Base-by-base conservation (phyloP, 306 rosid genomes). In the Oemleria cerasiformis region DNA sequence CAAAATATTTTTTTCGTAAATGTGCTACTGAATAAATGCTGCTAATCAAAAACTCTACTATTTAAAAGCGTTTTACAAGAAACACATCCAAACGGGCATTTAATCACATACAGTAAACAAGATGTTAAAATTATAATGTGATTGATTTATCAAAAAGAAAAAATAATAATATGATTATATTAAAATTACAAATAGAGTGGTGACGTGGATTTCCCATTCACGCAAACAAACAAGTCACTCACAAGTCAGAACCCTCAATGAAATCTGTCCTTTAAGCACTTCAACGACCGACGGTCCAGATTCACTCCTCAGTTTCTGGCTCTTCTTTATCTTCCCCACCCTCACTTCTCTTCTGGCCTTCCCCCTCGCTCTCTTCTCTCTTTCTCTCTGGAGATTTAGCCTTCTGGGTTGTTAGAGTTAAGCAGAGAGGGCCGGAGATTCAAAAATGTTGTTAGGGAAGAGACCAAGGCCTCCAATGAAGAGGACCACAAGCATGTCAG, bases 401-500 rank as follows among this genome's bases (percentile, higher is more conserved):
- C 30, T 66, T 66, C 21, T 59, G 8, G 12, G 13, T 11, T 34
- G 43, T 36, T 59, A 38, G 10, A 65, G 21, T 16, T 0, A 3
- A 40, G 51, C 8, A 38, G 38, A 20, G 65, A 39, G 10, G 47
- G 70, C 36, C 36, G 36, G 36, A 30, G 36, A 30, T 30, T 30
- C 39, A 67, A 61, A 78, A 15, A 93, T 87, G 98, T 12, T 84
- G 87, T 71, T 94, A 64, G 97, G 97, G 54, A 94, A 91, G 87
- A 87, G 97, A 63, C 82, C 88, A 42, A 87, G 96, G 68, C 87
- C 86, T 68, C 86, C 95, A 6, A 84, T 94, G 84, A 89, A 86
- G 81, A 86, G 88, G 75, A 94, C 99, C 11, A 83, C 95, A 8
- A 94, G 99, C 83, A 19, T 87, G 90, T 73, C 92, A 0, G 96